Evolutionary conservation across 805 yeast species (phyloP), one percentile per base, ranked within the genome.

Genomic region (Ogataea henricii): DNA sequence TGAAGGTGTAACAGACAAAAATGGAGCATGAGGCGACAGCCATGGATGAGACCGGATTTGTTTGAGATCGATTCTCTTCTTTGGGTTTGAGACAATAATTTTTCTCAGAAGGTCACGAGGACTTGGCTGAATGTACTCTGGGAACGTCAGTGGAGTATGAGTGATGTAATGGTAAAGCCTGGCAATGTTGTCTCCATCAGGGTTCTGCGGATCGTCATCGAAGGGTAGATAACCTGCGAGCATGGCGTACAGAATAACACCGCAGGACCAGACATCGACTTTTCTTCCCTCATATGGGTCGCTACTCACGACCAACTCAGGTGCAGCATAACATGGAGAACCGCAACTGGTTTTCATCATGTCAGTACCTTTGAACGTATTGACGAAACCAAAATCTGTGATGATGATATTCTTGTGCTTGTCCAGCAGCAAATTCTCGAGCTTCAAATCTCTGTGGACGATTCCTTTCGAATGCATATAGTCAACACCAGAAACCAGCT

Each of bases 251-350:
- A 94, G 70, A 45, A 94, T 94, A 23, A 94, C 91, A 50, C 99
- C 99, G 59, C 96, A 82, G 0, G 97, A 89, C 99, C 99, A 94
- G 36, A 91, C 86, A 68, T 94, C 99, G 26, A 89, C 97, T 67
- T 89, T 90, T 52, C 89, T 79, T 18, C 96, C 97, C 56, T 87
- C 89, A 64, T 94, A 94, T 13, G 96, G 90, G 45, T 83, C 79
- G 53, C 83, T 88, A 10, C 92, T 85, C 25, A 90, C 85, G 3
- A 94, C 99, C 48, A 94, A 71, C 65, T 94, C 99, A 0, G 99
- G 99, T 1, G 99, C 99, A 0, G 99, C 99, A 67, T 92, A 92
- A 66, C 99, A 92, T 1, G 99, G 99, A 2, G 96, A 89, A 1
- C 99, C 99, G 67, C 99, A 92, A 30, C 91, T 82, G 1, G 98